Percentiles rank a stretch among this genome's conserved stretches.
Conservation (phyloP, 2,329 filamentous ascomycete species). For the Aureobasidium vineae region DNA sequence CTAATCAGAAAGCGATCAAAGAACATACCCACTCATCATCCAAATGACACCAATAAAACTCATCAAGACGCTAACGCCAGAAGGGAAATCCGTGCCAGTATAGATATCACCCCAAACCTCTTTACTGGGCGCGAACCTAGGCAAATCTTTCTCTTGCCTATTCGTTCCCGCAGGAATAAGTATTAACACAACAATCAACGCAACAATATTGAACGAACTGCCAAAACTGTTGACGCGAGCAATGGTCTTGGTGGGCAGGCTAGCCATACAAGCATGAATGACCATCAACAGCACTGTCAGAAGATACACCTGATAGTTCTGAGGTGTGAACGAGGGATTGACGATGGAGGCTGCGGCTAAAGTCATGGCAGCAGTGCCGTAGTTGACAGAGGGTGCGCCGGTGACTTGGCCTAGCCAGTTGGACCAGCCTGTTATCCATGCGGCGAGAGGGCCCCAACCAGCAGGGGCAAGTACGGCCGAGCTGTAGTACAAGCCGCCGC, state of each 20-base stretch:
- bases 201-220: constrained; percentile 68
- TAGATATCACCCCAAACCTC: constrained; percentile 66
- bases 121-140: constrained; percentile 58
- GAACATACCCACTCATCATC: constrained; percentile 56
- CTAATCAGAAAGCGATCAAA: too few species aligned
- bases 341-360: constrained; percentile 67
- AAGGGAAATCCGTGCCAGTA: constrained; percentile 64
- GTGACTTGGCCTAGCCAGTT: constrained; percentile 69
- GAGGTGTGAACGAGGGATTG: constrained; percentile 64
- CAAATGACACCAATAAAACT: constrained; percentile 68
- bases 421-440: constrained; percentile 68
- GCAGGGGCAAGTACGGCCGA: constrained; percentile 68
- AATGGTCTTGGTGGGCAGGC: constrained; percentile 68
- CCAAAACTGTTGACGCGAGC: constrained; percentile 68
- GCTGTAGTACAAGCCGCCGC: constrained; percentile 72
- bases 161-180: constrained; percentile 63
- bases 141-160: constrained; percentile 50
- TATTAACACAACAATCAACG: constrained; percentile 64
- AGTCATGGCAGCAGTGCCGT: constrained; percentile 67
- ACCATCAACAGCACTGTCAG: constrained; percentile 66
- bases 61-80: constrained; percentile 68
- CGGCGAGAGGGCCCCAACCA: constrained; percentile 64
- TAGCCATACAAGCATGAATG: constrained; percentile 65
- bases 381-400: constrained; percentile 65
- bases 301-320: constrained; percentile 66